Evolutionary conservation across 192 early-diverging fungal genomes (phyloP), one percentile per base, ranked within the genome.

Genomic region (Coemansia sp.): DNA sequence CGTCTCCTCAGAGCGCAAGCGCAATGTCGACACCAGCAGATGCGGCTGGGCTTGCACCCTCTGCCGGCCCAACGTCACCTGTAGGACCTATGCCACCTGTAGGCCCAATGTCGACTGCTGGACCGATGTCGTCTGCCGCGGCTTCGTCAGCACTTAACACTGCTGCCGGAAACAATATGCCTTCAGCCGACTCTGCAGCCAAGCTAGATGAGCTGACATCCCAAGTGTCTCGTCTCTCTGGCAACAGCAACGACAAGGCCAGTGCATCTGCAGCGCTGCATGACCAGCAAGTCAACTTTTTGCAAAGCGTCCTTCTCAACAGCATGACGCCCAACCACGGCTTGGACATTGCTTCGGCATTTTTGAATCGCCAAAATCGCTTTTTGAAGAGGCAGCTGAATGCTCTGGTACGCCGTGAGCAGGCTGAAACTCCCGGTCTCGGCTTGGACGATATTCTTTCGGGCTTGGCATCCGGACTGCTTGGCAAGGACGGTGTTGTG

Each of bases 251-350:
- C 20, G 53, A 56, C 47, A 30, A 36, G 13, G 73, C 66, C n/a
- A 28, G 30, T 28, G 72, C 72, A 15, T 77, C 73, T 20, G 62
- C 67, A 16, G 63, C 73, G n/a, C 59, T 77, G 42, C 73, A 77
- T 59, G 43, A 55, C 63, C 73, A 77, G 67, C 73, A 77, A 53
- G 59, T 77, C 20, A 56, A 65, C 55, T 78, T 78, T 20, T 52
- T 78, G 63, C 60, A 78, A 55, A 63, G 63, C 63, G 56, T 68
- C 28, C 53, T 78, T 10, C 56, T 70, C 39, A 70, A 67, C 57
- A 54, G 74, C 23, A 53, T 78, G 50, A 40, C 49, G 19, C 56
- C 50, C 12, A 61, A 61, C 39, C 60, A 60, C 49, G 56, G 50
- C 11, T 47, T 62, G 23, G 64, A 63, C 15, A 44, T 78, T 40